Percentiles rank a stretch among this genome's conserved stretches.
These are phyloP conservation scores for Solanum gracilifrons DNA, from an alignment of 257 asterid genomes.

Conservation along the genomic window DNA sequence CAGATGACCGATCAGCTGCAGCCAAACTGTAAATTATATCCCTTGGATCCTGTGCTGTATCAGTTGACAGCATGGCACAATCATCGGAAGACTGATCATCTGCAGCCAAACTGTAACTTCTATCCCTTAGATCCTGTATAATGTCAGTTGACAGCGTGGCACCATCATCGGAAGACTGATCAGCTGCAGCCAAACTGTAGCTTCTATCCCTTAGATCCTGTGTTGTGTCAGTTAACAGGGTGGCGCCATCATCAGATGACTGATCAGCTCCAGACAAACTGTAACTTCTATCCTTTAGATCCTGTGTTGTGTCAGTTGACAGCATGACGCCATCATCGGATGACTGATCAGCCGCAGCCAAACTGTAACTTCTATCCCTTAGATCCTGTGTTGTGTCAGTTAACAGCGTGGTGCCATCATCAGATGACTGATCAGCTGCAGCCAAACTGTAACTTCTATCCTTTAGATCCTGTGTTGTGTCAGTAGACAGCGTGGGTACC, in stretches of 20 bases:
- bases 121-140: background rate
- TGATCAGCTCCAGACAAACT: background rate
- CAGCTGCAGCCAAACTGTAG: constrained; percentile 10
- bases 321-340: background rate
- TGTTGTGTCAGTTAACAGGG: background rate
- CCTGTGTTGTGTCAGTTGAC: background rate
- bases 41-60: background rate
- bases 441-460: background rate
- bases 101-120: background rate
- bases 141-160: background rate
- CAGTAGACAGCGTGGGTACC: constrained; percentile 1
- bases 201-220: constrained; percentile 13
- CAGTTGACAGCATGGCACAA: background rate
- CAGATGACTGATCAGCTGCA: background rate
- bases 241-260: background rate
- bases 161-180: constrained; percentile 1
- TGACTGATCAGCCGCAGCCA: constrained; percentile 13
- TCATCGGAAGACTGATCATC: background rate
- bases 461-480: background rate
- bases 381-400: background rate
- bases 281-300: background rate
- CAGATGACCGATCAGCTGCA: background rate
- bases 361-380: constrained; percentile 17
- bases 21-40: background rate
- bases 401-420: background rate